These are phyloP conservation scores for Penicillium canescens DNA, from an alignment of 495 filamentous ascomycete genomes.

Conservation along the genomic window DNA sequence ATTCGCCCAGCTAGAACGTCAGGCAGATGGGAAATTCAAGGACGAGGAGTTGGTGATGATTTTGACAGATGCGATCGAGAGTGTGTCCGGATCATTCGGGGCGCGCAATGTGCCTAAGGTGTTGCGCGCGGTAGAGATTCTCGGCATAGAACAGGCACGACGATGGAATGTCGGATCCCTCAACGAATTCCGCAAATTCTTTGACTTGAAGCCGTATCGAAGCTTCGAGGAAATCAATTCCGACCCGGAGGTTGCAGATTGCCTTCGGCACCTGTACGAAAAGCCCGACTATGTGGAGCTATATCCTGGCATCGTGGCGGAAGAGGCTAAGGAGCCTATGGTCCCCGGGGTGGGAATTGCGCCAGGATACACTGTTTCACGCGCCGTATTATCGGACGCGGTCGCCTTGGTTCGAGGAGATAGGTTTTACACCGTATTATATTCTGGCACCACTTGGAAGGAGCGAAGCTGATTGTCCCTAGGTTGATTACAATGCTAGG, in stretches of 20 bases:
- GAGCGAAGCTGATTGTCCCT: no score
- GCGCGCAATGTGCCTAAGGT: slow-evolving; percentile 60
- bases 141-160: slow-evolving; percentile 61
- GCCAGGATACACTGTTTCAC: slow-evolving; percentile 57
- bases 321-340: slow-evolving; percentile 55
- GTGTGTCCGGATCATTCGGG: slow-evolving; percentile 59
- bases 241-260: slow-evolving; percentile 52
- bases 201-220: slow-evolving; percentile 55
- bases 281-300: slow-evolving; percentile 65
- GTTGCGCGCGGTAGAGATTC: slow-evolving; percentile 56
- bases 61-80: slow-evolving; percentile 57
- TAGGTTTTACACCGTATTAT: slow-evolving; percentile 42
- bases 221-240: slow-evolving; percentile 65
- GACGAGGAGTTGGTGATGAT: slow-evolving; percentile 66
- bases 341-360: slow-evolving; percentile 55
- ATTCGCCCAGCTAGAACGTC: slow-evolving; percentile 57
- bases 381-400: slow-evolving; percentile 53
- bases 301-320: slow-evolving; percentile 60
- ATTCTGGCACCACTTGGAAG: no score
- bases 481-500: slow-evolving; percentile 66
- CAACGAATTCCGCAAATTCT: slow-evolving; percentile 65
- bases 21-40: slow-evolving; percentile 56
- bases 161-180: slow-evolving; percentile 60
- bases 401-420: slow-evolving; percentile 55
- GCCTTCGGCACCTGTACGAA: slow-evolving; percentile 55